These are phyloP conservation scores for Emiliania huxleyi DNA, from an alignment of 78 protist species.

Conservation along the genomic window DNA sequence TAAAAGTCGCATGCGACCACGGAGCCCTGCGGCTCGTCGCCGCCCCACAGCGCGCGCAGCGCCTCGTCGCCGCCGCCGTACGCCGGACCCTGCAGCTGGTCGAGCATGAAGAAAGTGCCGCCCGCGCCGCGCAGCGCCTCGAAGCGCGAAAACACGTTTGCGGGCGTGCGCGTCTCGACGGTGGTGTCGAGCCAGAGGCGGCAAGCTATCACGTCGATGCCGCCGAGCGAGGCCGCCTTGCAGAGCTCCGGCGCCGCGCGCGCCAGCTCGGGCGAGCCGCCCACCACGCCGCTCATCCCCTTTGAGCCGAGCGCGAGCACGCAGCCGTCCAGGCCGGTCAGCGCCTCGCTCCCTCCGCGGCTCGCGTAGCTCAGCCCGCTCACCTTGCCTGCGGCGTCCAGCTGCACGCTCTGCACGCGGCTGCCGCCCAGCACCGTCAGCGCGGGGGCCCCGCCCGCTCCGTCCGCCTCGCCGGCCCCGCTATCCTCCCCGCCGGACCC, in stretches of 20 bases:
- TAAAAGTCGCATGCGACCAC: conserved; percentile 48
- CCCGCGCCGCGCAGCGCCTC: conserved; percentile 46
- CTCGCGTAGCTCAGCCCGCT: neutral
- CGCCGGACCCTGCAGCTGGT: conserved; percentile 21
- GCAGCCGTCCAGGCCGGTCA: neutral
- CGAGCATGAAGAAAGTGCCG: conserved; percentile 53
- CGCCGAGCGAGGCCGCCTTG: conserved; percentile 13
- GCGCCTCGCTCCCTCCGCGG: too few species aligned
- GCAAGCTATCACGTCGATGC: neutral
- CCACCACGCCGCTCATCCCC: conserved; percentile 22
- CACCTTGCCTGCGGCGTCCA: neutral
- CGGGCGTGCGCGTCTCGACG: conserved; percentile 22
- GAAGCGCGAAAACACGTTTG: conserved; percentile 36
- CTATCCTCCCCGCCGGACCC: neutral
- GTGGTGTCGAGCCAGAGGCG: conserved; percentile 7
- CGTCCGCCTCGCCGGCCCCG: neutral
- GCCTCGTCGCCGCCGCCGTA: neutral
- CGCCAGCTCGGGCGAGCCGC: conserved; percentile 19
- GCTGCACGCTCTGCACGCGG: neutral
- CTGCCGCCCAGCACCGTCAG: neutral
- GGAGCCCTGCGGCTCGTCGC: conserved; percentile 32
- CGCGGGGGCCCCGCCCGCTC: neutral
- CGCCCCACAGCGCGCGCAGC: conserved; percentile 7
- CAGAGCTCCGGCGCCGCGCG: conserved; percentile 15
- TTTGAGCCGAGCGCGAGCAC: conserved; percentile 36